Evolutionary conservation across 768 basidiomycete genomes (phyloP), one percentile per base, ranked within the genome.

Genomic region (Termitomyces sp.): DNA sequence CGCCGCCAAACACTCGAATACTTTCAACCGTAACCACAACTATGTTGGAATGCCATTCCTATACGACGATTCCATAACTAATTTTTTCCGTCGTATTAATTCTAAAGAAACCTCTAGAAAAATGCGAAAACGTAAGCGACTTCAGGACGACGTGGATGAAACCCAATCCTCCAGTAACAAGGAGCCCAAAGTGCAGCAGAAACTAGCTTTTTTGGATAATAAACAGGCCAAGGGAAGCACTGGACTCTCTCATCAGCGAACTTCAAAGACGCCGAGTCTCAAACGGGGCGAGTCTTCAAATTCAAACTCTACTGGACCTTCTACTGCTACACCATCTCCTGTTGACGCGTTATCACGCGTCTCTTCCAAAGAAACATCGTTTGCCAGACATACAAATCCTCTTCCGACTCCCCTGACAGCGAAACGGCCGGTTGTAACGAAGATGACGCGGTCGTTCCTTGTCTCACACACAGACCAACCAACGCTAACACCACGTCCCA

Each of bases 51-150:
- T 69, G 65, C 52, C 62, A 16, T 51, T 59, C n/a, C 53, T 57
- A 32, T 63, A 63, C 13, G 63, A 69, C 22, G 63, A 64, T 38
- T 62, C 65, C 13, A 65, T 70, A 48, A 68, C 66, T 22, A 60
- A 45, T 32, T 70, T 62, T 38, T 70, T 70, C 49, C 56, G 33
- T 42, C 68, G 63, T n/a, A 43, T 64, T 26, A 55, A 44, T n/a
- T 18, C 61, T 2, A 48, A 46, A 3, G 52, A 49, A 18, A 59
- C 49, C 26, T 38, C 49, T 36, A 61, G 57, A 53, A 47, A 50
- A 33, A 50, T 48, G 42, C 30, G 42, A 14, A 63, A 64, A 49
- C 64, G 66, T 35, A 62, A 62, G 63, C 62, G 62, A 52, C n/a
- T 32, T 16, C 43, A 46, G 18, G 50, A 40, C 32, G 54, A 54